Percentiles rank a stretch among this genome's conserved stretches.
phyloP scores from a whole-genome alignment of 768 basidiomycete genomes.

The Russula earlei region DNA sequence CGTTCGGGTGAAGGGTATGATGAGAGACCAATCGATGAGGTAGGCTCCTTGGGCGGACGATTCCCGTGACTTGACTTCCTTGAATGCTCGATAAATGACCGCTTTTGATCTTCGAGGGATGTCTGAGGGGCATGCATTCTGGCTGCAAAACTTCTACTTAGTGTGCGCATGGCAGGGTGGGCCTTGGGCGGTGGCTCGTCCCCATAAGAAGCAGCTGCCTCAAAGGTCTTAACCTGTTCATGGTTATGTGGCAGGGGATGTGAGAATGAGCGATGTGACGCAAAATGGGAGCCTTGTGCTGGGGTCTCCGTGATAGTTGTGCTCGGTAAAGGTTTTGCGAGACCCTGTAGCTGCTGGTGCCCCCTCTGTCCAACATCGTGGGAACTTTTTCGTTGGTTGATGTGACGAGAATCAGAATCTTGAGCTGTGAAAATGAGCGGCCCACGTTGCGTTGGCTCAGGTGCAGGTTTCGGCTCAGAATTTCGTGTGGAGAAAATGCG shows the following conservation, averaged over 20 bases:
- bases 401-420: not conserved
- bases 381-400: not conserved
- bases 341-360: not conserved
- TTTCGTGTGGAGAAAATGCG: not conserved
- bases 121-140: not conserved
- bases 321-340: not conserved
- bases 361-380: not conserved
- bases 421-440: not conserved
- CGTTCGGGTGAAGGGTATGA: not conserved
- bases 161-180: slow-evolving; percentile 7
- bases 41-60: not conserved
- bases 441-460: not conserved
- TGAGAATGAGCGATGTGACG: not conserved
- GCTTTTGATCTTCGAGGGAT: not conserved
- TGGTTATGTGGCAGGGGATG: not conserved
- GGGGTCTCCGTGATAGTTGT: not conserved
- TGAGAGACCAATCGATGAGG: not conserved
- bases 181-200: slow-evolving; percentile 9
- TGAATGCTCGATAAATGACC: not conserved
- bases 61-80: slow-evolving; percentile 1
- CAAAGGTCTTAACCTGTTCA: not conserved
- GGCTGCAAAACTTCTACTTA: not conserved
- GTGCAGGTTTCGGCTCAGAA: not conserved
- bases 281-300: not conserved
- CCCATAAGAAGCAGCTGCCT: not conserved